A percentile compares a stretch with the other conserved stretches of the same genome.
Evolutionary conservation across 1,284 basidiomycete genomes (phyloP).

Genomic region (Schizophyllum amplum): DNA sequence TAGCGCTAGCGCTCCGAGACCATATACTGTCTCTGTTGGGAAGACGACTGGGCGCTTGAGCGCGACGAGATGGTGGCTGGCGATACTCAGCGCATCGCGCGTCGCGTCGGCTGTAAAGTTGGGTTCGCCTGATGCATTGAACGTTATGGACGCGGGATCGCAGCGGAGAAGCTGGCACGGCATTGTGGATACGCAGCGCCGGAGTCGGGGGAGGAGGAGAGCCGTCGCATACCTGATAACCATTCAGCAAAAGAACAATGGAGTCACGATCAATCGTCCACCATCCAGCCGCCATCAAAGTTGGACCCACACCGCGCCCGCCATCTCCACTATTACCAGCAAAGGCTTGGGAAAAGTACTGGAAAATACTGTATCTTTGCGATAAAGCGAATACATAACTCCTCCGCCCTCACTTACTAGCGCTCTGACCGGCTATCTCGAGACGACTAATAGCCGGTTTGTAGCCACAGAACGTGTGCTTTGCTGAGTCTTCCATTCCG

Average conservation of each 20-base stretch:
- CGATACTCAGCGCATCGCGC: constrained; percentile 35
- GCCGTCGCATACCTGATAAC: background rate
- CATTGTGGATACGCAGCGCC: background rate
- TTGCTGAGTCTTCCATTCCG: too few species aligned
- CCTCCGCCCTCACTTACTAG: too few species aligned
- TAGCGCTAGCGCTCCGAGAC: constrained; percentile 84
- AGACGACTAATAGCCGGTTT: too few species aligned
- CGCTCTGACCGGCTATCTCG: too few species aligned
- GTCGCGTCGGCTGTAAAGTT: constrained; percentile 37
- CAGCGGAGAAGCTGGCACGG: constrained; percentile 34
- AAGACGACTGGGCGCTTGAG: constrained; percentile 66
- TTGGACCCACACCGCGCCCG: background rate
- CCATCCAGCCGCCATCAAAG: background rate
- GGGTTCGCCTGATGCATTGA: constrained; percentile 33
- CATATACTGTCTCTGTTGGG: constrained; percentile 98
- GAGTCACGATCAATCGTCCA: background rate
- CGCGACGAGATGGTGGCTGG: constrained; percentile 38
- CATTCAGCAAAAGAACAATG: background rate
- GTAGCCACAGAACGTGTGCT: too few species aligned
- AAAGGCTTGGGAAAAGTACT: too few species aligned
- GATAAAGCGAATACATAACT: too few species aligned
- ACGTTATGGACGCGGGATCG: constrained; percentile 47
- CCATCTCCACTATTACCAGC: too few species aligned
- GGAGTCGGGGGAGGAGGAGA: background rate
- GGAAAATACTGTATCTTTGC: too few species aligned